Evolutionary conservation across 805 yeast genomes (phyloP), one percentile per base, ranked within the genome.

Genomic region (Metschnikowia arizonensis): DNA sequence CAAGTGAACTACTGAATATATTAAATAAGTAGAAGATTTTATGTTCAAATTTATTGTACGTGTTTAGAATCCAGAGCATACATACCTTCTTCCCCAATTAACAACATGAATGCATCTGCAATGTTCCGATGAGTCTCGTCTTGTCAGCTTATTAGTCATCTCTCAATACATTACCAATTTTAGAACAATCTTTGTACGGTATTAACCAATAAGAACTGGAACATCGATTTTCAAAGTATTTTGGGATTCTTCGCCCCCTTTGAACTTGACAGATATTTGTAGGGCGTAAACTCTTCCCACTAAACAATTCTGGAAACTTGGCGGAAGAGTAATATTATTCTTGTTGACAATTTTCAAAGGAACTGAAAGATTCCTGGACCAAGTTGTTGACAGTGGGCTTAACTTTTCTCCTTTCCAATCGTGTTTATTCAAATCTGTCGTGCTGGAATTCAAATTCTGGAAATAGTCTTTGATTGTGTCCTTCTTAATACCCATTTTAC

Each of bases 291-390:
- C 60, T 56, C 88, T 69, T 3, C 82, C 75, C n/a, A 81, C 67
- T 45, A 78, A 62, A 60, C 88, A 83, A 40, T 73, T 75, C 53
- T 82, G 86, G 59, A 82, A 83, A 44, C 73, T 73, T 1, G 88
- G 88, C 14, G 79, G 59, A 44, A 83, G 58, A 1, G 81, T 79
- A 39, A 76, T 71, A 39, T 63, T 64, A 31, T 75, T 67, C 44
- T 74, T 74, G 37, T 72, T 69, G 26, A 61, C 52, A 17, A 73
- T 60, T 28, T 65, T 61, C 42, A 81, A 53, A 15, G 78, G 77
- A 3, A 79, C 55, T 1, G 57, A 58, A 3, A 80, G 33, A 45
- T 63, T 31, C 53, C 65, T 64, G 1, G 47, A 25, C 71, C 69
- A 58, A 47, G 56, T 49, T 41, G 59, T 52, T 62, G 70, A 60